These are phyloP conservation scores for Teratosphaeria nubilosa DNA, from an alignment of 2,329 filamentous ascomycete species.

Conservation along the genomic window DNA sequence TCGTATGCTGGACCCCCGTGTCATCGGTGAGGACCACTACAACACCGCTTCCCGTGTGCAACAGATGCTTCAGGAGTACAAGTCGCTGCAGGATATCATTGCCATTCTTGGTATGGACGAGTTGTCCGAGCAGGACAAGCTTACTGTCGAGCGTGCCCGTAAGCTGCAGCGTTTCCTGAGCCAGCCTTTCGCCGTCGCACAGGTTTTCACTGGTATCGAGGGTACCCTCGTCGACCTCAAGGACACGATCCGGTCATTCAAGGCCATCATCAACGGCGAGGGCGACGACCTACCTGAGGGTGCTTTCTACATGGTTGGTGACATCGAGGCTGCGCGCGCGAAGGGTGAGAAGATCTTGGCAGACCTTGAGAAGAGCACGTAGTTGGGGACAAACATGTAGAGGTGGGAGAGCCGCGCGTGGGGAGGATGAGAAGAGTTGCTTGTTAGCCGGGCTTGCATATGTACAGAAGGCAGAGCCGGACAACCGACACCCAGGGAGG, in stretches of 20 bases:
- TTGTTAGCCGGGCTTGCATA: constrained; percentile 1
- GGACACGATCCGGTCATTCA: constrained; percentile 96
- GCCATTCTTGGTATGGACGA: constrained; percentile 99
- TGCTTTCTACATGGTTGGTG: constrained; percentile 97
- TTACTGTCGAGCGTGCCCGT: constrained; percentile 99
- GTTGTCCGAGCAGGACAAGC: constrained; percentile 96
- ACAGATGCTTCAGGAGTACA: constrained; percentile 99
- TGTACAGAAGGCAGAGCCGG: constrained; percentile 5
- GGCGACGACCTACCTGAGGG: constrained; percentile 91
- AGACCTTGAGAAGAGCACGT: constrained; percentile 56
- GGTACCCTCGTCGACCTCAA: constrained; percentile 95
- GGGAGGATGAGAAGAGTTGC: constrained; percentile 1
- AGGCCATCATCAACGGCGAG: constrained; percentile 90
- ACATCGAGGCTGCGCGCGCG: constrained; percentile 79
- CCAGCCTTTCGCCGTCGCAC: constrained; percentile 91
- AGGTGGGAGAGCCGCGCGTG: background rate
- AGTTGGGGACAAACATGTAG: constrained; percentile 1
- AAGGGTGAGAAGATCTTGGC: constrained; percentile 99
- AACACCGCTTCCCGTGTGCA: constrained; percentile 86
- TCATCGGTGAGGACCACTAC: constrained; percentile 98
- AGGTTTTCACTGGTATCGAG: constrained; percentile 89
- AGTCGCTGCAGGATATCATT: constrained; percentile 98
- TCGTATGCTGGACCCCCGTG: constrained; percentile 97
- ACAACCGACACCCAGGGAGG: background rate
- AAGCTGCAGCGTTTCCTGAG: constrained; percentile 99